These are phyloP conservation scores for Dioscorea alata DNA, from an alignment of 106 monocot species.

Conservation along the genomic window DNA sequence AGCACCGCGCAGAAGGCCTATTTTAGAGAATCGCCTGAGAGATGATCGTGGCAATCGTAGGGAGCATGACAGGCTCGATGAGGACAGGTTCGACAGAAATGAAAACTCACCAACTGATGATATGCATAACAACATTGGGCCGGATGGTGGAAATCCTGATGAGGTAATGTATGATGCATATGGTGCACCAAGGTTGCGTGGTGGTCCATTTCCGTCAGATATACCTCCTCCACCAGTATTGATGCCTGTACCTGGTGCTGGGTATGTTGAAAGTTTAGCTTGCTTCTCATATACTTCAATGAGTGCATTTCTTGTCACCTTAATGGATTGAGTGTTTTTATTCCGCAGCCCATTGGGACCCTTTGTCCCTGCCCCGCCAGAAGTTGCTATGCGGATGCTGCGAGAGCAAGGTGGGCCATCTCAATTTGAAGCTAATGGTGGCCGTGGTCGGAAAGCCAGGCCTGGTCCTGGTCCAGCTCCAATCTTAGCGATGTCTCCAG, in stretches of 20 bases:
- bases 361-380: constrained; percentile 96
- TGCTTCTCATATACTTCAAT: not conserved
- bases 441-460: constrained; percentile 49
- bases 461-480: constrained; percentile 57
- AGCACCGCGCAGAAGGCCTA: constrained; percentile 37
- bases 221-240: constrained; percentile 68
- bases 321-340: not conserved
- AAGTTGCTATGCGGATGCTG: constrained; percentile 93
- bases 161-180: constrained; percentile 62
- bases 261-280: constrained; percentile 33
- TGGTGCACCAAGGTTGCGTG: constrained; percentile 58
- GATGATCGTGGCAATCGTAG: constrained; percentile 69
- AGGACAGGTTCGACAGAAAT: constrained; percentile 37
- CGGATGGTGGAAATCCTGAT: constrained; percentile 32
- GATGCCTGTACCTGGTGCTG: constrained; percentile 98
- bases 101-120: constrained; percentile 64
- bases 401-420: constrained; percentile 80
- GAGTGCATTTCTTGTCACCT: not conserved
- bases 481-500: constrained; percentile 48
- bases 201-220: constrained; percentile 64
- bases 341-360: constrained; percentile 80
- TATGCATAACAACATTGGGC: constrained; percentile 11
- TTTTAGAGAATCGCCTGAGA: constrained; percentile 52
- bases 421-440: constrained; percentile 64
- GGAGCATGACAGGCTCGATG: constrained; percentile 46